Evolutionary conservation across 2,329 filamentous ascomycete species (phyloP), one percentile per base, ranked within the genome.

Genomic region (Aspergillus caelatus): DNA sequence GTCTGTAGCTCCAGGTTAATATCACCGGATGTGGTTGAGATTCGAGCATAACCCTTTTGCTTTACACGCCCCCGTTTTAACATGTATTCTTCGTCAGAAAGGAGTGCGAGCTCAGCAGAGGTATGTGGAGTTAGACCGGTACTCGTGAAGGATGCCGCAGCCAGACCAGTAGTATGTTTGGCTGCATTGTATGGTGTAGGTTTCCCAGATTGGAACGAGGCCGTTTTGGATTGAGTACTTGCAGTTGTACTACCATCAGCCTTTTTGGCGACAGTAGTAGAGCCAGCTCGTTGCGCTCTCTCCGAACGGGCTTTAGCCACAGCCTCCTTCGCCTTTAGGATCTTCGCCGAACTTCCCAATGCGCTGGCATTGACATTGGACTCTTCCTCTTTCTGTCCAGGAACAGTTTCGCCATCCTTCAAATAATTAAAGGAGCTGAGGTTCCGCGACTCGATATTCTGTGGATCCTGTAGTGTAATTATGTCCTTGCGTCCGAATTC

Each of bases 41-140:
- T 86, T n/a, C 93, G 89, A 8, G 91, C 94, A 75, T 97, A 98
- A 30, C 94, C 95, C 71, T 94, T 96, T 69, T 87, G 87, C 79
- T 96, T 97, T 64, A 99, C 89, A 46, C 93, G 88, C 71, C 90
- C 91, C 8, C 94, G 93, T 77, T 92, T 93, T 60, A 99, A 85
- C 91, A 99, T 96, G 79, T 94, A 99, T 75, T 98, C 94, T 80
- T 99, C 95, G 67, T 97, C 93, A 1, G 91, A 92, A 54, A 99
- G 85, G 54, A 96, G 82, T 4, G 95, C 94, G 60, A 94, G 86
- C 73, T 96, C 93, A 69, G 88, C 91, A 61, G 91, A 94, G 0
- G 95, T 99, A 74, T 96, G 91, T 0, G 94, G 94, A 0, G 94
- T 97, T 58, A 99, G 80, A 6, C 95, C 94, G 0, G 95, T 99